Conservation (phyloP, 2,329 filamentous ascomycete species). For the Ceratocystis cacaofunesta region DNA sequence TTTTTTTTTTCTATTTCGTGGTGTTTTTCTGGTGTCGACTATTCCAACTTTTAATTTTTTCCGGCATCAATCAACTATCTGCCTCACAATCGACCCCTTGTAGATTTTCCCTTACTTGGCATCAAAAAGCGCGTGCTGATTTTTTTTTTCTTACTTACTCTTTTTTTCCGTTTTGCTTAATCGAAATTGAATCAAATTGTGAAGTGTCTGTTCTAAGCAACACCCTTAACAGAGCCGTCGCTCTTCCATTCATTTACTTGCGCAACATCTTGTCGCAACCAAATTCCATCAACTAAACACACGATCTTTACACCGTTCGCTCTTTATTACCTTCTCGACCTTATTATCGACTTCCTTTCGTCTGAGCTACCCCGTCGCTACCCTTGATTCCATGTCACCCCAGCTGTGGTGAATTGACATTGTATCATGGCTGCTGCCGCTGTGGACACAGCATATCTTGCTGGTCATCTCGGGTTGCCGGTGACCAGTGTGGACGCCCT, state of each 20-base stretch:
- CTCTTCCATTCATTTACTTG: background rate
- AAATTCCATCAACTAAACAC: background rate
- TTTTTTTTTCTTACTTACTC: background rate
- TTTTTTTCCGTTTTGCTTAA: slow-evolving; percentile 6
- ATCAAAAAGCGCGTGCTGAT: background rate
- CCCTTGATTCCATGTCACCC: slow-evolving; percentile 7
- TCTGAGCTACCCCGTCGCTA: background rate
- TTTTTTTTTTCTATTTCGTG: background rate
- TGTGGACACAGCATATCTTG: slow-evolving; percentile 58
- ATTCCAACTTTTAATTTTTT: slow-evolving; percentile 1
- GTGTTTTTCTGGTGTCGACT: background rate
- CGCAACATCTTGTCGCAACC: background rate
- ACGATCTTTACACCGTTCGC: background rate
- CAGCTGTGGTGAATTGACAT: slow-evolving; percentile 5
- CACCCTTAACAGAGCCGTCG: background rate
- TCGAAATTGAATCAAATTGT: background rate
- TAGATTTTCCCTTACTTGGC: background rate
- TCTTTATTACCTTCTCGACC: background rate
- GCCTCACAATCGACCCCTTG: background rate
- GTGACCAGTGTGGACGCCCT: slow-evolving; percentile 46
- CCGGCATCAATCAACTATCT: background rate
- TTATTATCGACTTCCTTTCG: background rate
- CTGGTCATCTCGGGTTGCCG: slow-evolving; percentile 54
- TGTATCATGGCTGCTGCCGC: slow-evolving; percentile 30
- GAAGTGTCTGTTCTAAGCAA: background rate